Evolutionary conservation across 2,329 filamentous ascomycete species (phyloP).

Genomic region (Orbilia quercus): DNA sequence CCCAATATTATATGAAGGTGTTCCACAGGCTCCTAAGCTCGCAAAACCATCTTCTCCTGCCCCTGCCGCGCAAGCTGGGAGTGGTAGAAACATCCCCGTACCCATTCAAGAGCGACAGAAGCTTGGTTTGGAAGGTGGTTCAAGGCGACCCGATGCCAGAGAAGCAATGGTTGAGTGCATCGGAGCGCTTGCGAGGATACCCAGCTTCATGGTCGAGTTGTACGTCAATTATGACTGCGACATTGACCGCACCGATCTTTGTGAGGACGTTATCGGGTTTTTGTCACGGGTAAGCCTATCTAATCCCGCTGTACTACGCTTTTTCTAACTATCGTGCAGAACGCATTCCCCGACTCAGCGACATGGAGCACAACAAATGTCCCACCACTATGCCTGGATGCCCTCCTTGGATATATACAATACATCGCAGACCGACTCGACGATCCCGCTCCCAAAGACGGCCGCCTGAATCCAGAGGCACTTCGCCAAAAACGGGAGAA

Average conservation of each 20-base stretch:
- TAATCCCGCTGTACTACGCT: background rate
- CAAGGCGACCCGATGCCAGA: slow-evolving; percentile 90
- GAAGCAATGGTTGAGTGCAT: slow-evolving; percentile 99
- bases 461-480: slow-evolving; percentile 73
- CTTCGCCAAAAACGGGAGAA: slow-evolving; percentile 78
- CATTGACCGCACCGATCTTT: slow-evolving; percentile 87
- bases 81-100: slow-evolving; percentile 88
- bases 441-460: slow-evolving; percentile 73
- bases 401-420: slow-evolving; percentile 88
- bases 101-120: slow-evolving; percentile 92
- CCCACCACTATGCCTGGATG: slow-evolving; percentile 91
- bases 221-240: slow-evolving; percentile 99
- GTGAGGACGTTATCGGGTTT: slow-evolving; percentile 93
- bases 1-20: slow-evolving; percentile 88
- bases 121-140: slow-evolving; percentile 89
- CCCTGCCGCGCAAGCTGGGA: slow-evolving; percentile 69
- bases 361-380: slow-evolving; percentile 99
- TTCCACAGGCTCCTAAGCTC: slow-evolving; percentile 88
- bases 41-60: slow-evolving; percentile 76
- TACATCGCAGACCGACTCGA: slow-evolving; percentile 89
- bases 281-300: slow-evolving; percentile 71
- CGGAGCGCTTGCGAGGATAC: slow-evolving; percentile 89
- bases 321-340: slow-evolving; percentile 63
- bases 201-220: slow-evolving; percentile 91
- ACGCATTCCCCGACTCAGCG: slow-evolving; percentile 94